These are phyloP conservation scores for Dorcoceras hygrometricum DNA, from an alignment of 257 asterid genomes.

Conservation along the genomic window DNA sequence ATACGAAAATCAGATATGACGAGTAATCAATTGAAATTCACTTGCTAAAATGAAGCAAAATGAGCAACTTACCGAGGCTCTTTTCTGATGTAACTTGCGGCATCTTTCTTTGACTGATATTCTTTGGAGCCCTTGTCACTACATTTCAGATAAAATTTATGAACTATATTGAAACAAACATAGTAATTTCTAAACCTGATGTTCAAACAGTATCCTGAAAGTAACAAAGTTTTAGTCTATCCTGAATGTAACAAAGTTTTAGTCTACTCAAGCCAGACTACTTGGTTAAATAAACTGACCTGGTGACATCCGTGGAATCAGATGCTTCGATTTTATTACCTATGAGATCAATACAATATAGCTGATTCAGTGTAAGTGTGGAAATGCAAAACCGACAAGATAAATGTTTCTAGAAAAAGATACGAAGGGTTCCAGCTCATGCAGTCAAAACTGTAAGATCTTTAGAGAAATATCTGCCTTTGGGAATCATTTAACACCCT, in stretches of 20 bases:
- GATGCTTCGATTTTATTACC: constrained; percentile 46
- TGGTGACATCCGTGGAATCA: constrained; percentile 26
- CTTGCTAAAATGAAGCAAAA: background rate
- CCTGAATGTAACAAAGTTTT: background rate
- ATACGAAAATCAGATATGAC: background rate
- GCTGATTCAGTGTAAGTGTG: constrained; percentile 5
- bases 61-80: constrained; percentile 42
- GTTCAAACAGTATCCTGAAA: background rate
- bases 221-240: background rate
- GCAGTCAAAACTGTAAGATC: too few relatives aligned
- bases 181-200: background rate
- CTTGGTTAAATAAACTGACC: constrained; percentile 35
- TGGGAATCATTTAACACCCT: too few relatives aligned
- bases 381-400: background rate
- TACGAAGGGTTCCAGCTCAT: background rate
- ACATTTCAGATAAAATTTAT: constrained; percentile 18
- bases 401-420: constrained; percentile 3
- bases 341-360: constrained; percentile 26
- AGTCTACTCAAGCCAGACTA: constrained; percentile 1
- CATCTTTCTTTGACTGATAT: constrained; percentile 30
- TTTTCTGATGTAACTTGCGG: constrained; percentile 25
- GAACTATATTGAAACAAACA: background rate
- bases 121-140: constrained; percentile 32
- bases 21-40: background rate
- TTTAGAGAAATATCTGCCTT: too few relatives aligned